Evolutionary conservation across 73 alveolate species (phyloP), one percentile per base, ranked within the genome.

Genomic region (Symbiodinium natans): DNA sequence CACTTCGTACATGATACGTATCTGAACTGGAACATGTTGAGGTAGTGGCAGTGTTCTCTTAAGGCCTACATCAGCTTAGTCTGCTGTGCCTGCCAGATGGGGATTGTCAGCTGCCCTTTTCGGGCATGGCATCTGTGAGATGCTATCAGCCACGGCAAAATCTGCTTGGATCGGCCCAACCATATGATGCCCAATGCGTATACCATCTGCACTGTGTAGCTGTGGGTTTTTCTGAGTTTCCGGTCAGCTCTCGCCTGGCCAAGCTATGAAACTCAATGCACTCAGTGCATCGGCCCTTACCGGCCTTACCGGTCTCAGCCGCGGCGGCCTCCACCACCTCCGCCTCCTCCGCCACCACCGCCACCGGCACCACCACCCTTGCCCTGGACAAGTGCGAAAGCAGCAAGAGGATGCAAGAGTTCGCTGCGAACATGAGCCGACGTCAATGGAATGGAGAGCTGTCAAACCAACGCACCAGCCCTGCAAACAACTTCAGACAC

Each of bases 331-430:
- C 80, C 80, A 11, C 80, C 80, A 9, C 80, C 80, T 31, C 59
- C 59, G 59, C 59, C 59, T 9, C 80, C 80, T 13, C 80, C 80
- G 80, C 80, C 80, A 23, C 80, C 80, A 17, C 80, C 80, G 33
- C 80, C 80, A 36, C 38, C 80, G 80, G 36, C 80, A 63, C 80
- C 80, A 36, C 80, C 80, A 29, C 80, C 80, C 80, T 63, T 63
- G 80, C 80, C 80, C 80, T 63, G 80, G 27, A 23, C 3, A 23
- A 0, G 80, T 56, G 75, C 27, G 80, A 63, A 43, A 15, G 74
- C 74, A 56, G n/a, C 75, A 56, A 5, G 29, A 9, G 6, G 75
- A 56, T 17, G 31, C 34, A 56, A 15, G 31, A 46, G 59, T 46
- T 46, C 59, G 9, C 59, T 21, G 17, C 17, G 9, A 19, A 13